These are phyloP conservation scores for Leishmania turanica DNA, from an alignment of 208 protist genomes.

Conservation along the genomic window DNA sequence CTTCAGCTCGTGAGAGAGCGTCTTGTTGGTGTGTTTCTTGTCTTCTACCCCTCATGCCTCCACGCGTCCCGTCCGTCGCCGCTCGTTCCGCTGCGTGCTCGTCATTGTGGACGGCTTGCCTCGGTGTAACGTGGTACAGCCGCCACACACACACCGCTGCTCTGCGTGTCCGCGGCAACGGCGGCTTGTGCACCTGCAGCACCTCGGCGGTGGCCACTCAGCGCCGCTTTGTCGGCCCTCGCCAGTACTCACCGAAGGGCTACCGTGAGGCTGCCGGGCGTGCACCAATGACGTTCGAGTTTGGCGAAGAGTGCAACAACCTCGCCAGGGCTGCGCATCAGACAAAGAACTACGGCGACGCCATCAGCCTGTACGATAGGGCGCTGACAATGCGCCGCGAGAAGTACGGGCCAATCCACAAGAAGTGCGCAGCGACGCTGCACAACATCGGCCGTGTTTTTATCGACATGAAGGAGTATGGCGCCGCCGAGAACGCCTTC, in stretches of 20 bases:
- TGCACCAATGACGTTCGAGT: slow-evolving; percentile 84
- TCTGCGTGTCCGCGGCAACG: slow-evolving; percentile 6
- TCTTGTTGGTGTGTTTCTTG: neutral
- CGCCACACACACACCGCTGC: neutral
- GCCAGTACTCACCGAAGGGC: slow-evolving; percentile 85
- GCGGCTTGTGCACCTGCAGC: neutral
- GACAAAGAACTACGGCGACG: slow-evolving; percentile 90
- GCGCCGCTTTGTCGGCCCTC: slow-evolving; percentile 70
- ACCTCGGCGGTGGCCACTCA: slow-evolving; percentile 7
- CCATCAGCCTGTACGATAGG: slow-evolving; percentile 86
- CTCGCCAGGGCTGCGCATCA: slow-evolving; percentile 83
- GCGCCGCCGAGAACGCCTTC: slow-evolving; percentile 87
- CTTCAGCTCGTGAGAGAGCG: neutral
- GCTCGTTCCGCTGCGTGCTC: slow-evolving; percentile 1
- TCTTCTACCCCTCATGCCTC: neutral
- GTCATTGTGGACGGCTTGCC: slow-evolving; percentile 7
- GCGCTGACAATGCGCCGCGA: slow-evolving; percentile 81
- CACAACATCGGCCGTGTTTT: slow-evolving; percentile 90
- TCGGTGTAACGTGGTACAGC: neutral
- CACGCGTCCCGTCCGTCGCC: neutral
- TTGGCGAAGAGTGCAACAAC: slow-evolving; percentile 86
- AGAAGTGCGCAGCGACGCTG: slow-evolving; percentile 81
- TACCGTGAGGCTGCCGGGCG: slow-evolving; percentile 82
- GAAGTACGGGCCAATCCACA: slow-evolving; percentile 84
- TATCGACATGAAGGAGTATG: slow-evolving; percentile 91